These are phyloP conservation scores for Tylopilus subfusipes DNA, from an alignment of 768 basidiomycete species.

Conservation along the genomic window DNA sequence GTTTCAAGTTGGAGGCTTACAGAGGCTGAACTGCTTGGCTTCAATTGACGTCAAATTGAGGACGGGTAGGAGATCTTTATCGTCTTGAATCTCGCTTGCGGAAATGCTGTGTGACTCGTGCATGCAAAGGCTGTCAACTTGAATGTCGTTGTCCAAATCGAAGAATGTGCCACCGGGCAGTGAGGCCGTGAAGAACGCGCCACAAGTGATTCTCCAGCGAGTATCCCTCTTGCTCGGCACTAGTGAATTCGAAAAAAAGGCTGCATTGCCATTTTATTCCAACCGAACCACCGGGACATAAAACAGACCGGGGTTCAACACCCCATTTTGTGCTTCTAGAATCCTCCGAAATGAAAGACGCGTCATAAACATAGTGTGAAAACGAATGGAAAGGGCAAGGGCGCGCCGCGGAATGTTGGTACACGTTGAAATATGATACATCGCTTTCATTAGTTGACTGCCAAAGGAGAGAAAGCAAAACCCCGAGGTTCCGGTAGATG, in stretches of 20 bases:
- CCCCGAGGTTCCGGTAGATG: neutral
- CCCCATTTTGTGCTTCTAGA: slow-evolving; percentile 22
- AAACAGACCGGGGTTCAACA: slow-evolving; percentile 16
- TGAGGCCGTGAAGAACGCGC: neutral
- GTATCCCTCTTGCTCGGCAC: neutral
- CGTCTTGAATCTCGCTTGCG: too few species aligned
- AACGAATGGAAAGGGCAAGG: neutral
- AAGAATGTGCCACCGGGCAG: too few species aligned
- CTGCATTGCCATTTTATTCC: slow-evolving; percentile 6
- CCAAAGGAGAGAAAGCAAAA: neutral
- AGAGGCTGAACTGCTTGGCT: too few species aligned
- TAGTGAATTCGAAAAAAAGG: neutral
- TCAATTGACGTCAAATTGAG: too few species aligned
- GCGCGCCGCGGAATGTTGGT: slow-evolving; percentile 16
- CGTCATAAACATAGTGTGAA: neutral
- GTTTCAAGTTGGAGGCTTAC: too few species aligned
- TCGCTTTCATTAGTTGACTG: neutral
- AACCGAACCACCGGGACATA: slow-evolving; percentile 1
- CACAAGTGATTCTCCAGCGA: neutral
- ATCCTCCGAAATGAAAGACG: neutral
- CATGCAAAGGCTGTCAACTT: too few species aligned
- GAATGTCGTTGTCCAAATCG: too few species aligned
- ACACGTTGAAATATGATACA: slow-evolving; percentile 27
- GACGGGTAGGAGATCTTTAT: too few species aligned
- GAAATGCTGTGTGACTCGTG: too few species aligned